phyloP scores from a whole-genome alignment of 768 basidiomycete species.

The Mycena albidolilacea region DNA sequence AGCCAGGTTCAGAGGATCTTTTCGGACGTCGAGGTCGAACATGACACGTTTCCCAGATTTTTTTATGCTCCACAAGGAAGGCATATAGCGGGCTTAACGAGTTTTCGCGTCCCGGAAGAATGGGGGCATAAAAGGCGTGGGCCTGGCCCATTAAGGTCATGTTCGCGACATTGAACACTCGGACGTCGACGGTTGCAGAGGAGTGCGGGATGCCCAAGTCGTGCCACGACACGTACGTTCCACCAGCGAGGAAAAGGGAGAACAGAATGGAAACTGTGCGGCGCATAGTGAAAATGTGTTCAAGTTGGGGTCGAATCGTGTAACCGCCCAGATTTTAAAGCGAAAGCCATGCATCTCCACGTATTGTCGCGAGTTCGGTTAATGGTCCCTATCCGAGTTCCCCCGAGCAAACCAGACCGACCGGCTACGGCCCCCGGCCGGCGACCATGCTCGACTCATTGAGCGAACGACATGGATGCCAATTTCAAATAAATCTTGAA shows the following conservation, averaged over 20 bases:
- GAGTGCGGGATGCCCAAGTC: slow-evolving; percentile 31
- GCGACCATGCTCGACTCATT: too few species aligned
- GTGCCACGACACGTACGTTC: slow-evolving; percentile 4
- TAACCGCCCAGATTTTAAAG: too few species aligned
- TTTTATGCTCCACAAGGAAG: slow-evolving; percentile 33
- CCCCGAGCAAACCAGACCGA: too few species aligned
- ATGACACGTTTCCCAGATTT: slow-evolving; percentile 16
- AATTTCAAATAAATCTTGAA: too few species aligned
- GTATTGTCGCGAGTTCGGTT: too few species aligned
- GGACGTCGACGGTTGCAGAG: slow-evolving; percentile 24
- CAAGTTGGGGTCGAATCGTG: not conserved
- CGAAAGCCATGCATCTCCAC: too few species aligned
- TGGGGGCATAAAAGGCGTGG: not conserved
- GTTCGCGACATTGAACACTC: slow-evolving; percentile 33
- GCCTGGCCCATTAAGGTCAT: slow-evolving; percentile 4
- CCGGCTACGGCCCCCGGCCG: too few species aligned
- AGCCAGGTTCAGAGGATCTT: slow-evolving; percentile 23
- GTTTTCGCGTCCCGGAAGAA: slow-evolving; percentile 27
- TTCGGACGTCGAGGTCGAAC: slow-evolving; percentile 37
- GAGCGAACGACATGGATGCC: too few species aligned
- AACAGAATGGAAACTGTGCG: not conserved
- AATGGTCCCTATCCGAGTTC: too few species aligned
- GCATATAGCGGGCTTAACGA: slow-evolving; percentile 10
- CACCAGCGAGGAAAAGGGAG: not conserved
- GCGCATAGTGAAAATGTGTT: not conserved